Percentiles rank a stretch among this genome's conserved stretches.
These are phyloP conservation scores for Conticribra weissflogii DNA, from an alignment of 108 stramenopile genomes.

Conservation along the genomic window DNA sequence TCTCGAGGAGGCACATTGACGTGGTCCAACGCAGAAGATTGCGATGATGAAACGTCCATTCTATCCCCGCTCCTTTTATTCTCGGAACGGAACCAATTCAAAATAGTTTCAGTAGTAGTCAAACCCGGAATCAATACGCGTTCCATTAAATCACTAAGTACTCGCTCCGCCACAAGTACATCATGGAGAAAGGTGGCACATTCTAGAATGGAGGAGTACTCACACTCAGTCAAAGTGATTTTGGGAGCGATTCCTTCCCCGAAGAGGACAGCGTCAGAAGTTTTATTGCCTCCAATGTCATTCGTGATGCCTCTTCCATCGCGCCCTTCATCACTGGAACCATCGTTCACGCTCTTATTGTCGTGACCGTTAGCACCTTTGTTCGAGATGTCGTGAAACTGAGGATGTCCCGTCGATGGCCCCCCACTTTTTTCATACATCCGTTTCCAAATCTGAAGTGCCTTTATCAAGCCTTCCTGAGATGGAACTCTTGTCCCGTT, in stretches of 20 bases:
- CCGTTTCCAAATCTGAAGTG: constrained; percentile 65
- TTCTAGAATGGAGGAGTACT: constrained; percentile 62
- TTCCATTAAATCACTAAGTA: constrained; percentile 78
- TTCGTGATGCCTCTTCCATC: not conserved
- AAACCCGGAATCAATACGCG: constrained; percentile 75
- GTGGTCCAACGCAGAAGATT: constrained; percentile 30
- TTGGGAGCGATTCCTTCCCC: constrained; percentile 51
- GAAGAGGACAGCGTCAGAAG: constrained; percentile 20
- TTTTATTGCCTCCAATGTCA: not conserved
- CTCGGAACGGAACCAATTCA: constrained; percentile 72
- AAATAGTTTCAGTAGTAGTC: constrained; percentile 55
- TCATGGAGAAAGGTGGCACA: constrained; percentile 59
- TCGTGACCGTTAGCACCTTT: too few relatives aligned
- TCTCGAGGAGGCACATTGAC: constrained; percentile 45
- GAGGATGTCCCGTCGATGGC: constrained; percentile 17
- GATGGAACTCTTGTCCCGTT: constrained; percentile 1
- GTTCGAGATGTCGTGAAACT: constrained; percentile 2
- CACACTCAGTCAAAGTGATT: constrained; percentile 64
- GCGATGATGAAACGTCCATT: not conserved
- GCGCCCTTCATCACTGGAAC: too few relatives aligned
- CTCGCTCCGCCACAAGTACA: constrained; percentile 59
- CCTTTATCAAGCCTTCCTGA: constrained; percentile 39
- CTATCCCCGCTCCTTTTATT: too few relatives aligned
- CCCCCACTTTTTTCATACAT: constrained; percentile 53
- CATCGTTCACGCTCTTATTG: too few relatives aligned